phyloP scores from a whole-genome alignment of 164 flowering plant species.

The Magnolia kwangsiensis region DNA sequence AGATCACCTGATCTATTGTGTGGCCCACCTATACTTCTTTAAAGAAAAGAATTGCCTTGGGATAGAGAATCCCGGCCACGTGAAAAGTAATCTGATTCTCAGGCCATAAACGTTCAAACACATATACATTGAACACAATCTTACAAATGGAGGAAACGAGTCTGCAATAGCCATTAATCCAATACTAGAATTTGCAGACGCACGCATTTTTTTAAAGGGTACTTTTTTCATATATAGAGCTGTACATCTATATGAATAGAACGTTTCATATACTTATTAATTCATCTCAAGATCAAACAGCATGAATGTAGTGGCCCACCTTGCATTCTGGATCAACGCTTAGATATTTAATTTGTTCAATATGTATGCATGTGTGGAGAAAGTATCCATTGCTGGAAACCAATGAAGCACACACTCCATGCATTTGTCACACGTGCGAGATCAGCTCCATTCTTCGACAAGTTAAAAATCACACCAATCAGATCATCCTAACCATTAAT shows the following conservation, averaged over 20 bases:
- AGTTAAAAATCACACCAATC: too few species aligned
- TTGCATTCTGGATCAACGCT: too few species aligned
- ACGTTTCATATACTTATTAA: background rate
- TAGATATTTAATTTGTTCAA: too few species aligned
- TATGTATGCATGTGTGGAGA: too few species aligned
- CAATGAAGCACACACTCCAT: too few species aligned
- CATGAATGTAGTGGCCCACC: too few species aligned
- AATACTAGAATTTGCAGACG: background rate
- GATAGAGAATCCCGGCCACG: background rate
- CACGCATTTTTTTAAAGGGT: background rate
- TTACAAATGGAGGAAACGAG: background rate
- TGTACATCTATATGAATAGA: background rate
- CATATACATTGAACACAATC: background rate
- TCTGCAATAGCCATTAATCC: background rate
- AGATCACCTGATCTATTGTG: background rate
- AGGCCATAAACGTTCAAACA: background rate
- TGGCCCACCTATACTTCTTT: background rate
- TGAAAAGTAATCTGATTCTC: conserved; percentile 7
- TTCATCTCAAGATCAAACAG: background rate
- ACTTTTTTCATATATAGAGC: background rate
- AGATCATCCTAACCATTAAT: too few species aligned
- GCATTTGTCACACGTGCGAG: too few species aligned
- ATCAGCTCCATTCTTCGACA: too few species aligned
- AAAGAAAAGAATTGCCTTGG: background rate
- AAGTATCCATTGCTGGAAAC: too few species aligned